phyloP scores from a whole-genome alignment of 495 filamentous ascomycete genomes.

The Elasticomyces elasticus region DNA sequence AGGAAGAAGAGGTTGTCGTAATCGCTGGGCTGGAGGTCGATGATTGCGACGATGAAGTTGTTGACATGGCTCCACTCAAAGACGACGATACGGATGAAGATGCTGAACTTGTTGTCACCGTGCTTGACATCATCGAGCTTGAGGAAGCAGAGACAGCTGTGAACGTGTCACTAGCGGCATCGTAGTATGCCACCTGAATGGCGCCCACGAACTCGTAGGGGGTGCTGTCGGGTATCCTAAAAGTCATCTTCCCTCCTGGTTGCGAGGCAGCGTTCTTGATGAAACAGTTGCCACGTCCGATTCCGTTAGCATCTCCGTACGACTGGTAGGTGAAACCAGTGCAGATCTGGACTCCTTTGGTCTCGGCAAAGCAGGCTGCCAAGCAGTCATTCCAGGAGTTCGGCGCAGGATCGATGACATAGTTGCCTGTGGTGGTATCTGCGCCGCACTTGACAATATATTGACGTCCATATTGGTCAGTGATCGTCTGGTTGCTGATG shows the following conservation, averaged over 20 bases:
- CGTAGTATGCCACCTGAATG: not conserved
- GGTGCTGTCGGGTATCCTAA: not conserved
- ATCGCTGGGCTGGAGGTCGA: conserved; percentile 5
- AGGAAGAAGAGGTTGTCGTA: conserved; percentile 1
- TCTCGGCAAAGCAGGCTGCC: not conserved
- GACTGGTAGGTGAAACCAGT: not conserved
- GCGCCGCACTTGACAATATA: not conserved
- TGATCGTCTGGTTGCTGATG: not conserved
- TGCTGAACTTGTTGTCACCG: not conserved
- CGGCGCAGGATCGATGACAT: not conserved
- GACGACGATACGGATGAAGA: conserved; percentile 2
- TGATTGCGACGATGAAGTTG: not conserved
- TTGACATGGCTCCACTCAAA: conserved; percentile 1
- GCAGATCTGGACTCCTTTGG: not conserved
- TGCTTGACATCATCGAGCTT: not conserved
- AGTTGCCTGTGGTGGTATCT: not conserved
- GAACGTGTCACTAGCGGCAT: not conserved
- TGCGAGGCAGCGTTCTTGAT: not conserved
- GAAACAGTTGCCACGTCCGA: not conserved
- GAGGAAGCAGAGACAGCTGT: not conserved
- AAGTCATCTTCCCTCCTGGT: not conserved
- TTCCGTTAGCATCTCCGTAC: not conserved
- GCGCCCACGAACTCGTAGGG: not conserved
- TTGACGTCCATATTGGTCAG: not conserved
- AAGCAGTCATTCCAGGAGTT: not conserved